phyloP scores from a whole-genome alignment of 345 rosid species.

The Physaria fendleri region DNA sequence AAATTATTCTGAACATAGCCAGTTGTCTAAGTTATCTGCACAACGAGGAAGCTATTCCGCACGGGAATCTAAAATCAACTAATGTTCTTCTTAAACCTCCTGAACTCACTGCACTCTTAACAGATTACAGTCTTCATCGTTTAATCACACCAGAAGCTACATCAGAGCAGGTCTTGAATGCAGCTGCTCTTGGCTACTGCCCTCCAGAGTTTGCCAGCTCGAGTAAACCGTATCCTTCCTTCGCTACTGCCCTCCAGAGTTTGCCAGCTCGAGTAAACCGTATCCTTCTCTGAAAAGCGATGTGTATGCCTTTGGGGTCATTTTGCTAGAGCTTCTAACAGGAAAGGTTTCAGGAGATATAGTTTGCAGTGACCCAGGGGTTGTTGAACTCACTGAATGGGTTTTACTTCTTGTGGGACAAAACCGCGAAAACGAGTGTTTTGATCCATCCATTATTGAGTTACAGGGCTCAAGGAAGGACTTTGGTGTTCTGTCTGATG shows the following conservation, averaged over 20 bases:
- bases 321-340: conserved; percentile 67
- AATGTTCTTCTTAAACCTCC: conserved; percentile 61
- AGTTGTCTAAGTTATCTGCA: conserved; percentile 78
- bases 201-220: conserved; percentile 92
- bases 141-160: conserved; percentile 73
- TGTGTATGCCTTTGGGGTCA: conserved; percentile 76
- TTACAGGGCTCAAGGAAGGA: conserved; percentile 15
- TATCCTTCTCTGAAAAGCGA: conserved; percentile 87
- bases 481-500: conserved; percentile 35
- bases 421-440: conserved; percentile 55
- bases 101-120: conserved; percentile 45
- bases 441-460: conserved; percentile 39
- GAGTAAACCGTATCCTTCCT: conserved; percentile 78
- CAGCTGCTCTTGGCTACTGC: conserved; percentile 80
- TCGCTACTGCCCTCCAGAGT: conserved; percentile 98
- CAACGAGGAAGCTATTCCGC: conserved; percentile 78
- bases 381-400: conserved; percentile 80
- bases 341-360: conserved; percentile 66
- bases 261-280: conserved; percentile 72
- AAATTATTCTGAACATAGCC: conserved; percentile 50
- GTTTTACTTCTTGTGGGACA: conserved; percentile 48
- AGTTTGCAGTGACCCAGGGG: conserved; percentile 50
- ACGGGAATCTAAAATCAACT: conserved; percentile 85
- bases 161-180: conserved; percentile 79
- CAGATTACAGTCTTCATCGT: conserved; percentile 86